These are phyloP conservation scores for Saccharomyces cerevisiae DNA, from an alignment of 805 yeast genomes.

Conservation along the genomic window DNA sequence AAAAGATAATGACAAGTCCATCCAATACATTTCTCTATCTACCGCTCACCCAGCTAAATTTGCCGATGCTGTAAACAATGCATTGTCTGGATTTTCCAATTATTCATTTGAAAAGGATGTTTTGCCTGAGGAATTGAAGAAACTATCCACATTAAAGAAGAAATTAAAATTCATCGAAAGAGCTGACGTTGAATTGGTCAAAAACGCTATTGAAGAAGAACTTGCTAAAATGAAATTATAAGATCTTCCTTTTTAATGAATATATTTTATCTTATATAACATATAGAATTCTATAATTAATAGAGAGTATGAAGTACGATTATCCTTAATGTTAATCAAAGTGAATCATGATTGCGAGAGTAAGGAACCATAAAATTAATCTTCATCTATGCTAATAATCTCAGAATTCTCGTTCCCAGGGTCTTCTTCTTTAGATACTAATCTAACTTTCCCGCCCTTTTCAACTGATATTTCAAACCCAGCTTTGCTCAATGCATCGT, in stretches of 20 bases:
- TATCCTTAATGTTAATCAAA: background rate
- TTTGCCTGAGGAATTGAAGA: slow-evolving; percentile 77
- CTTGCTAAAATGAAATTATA: slow-evolving; percentile 42
- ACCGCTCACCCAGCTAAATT: slow-evolving; percentile 99
- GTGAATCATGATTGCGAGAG: background rate
- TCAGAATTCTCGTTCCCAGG: background rate
- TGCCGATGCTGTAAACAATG: slow-evolving; percentile 86
- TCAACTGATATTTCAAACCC: slow-evolving; percentile 71
- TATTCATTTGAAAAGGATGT: slow-evolving; percentile 86
- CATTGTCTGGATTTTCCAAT: slow-evolving; percentile 55
- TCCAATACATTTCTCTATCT: slow-evolving; percentile 65
- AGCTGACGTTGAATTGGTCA: slow-evolving; percentile 67
- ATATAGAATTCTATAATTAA: slow-evolving; percentile 2
- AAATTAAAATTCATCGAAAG: slow-evolving; percentile 63
- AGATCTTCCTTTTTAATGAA: background rate
- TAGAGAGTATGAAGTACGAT: background rate
- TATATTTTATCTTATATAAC: background rate
- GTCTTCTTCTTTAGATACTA: slow-evolving; percentile 31
- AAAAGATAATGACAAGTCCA: slow-evolving; percentile 35
- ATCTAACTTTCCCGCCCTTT: slow-evolving; percentile 54
- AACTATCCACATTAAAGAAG: slow-evolving; percentile 61
- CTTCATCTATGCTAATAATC: background rate
- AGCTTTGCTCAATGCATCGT: slow-evolving; percentile 52
- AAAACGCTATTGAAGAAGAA: slow-evolving; percentile 66
- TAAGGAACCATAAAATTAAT: background rate